Conservation (phyloP, 305 asterid genomes). For the Fraxinus ornus region DNA sequence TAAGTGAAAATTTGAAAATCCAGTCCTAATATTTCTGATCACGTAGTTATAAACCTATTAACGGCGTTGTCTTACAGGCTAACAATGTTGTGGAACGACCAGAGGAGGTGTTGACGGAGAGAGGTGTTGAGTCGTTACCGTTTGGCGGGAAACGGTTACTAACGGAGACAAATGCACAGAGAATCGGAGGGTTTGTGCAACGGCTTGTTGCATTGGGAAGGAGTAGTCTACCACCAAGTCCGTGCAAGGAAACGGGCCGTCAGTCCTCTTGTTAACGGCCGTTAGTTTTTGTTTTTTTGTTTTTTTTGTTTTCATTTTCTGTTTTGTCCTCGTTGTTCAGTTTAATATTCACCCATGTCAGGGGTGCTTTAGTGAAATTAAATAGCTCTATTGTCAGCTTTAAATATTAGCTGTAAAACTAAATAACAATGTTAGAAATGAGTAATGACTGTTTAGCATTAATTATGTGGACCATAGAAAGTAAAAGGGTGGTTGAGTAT, state of each 20-base stretch:
- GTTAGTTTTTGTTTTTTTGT: too few relatives aligned
- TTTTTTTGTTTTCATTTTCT: not conserved
- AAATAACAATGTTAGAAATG: slow-evolving; percentile 23
- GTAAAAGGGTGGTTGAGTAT: too few relatives aligned
- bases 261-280: slow-evolving; percentile 72
- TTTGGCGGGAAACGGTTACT: slow-evolving; percentile 89
- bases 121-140: slow-evolving; percentile 73
- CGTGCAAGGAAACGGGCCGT: slow-evolving; percentile 81
- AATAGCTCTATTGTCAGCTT: slow-evolving; percentile 40
- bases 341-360: slow-evolving; percentile 36
- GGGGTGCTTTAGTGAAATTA: slow-evolving; percentile 36
- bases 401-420: slow-evolving; percentile 32
- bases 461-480: slow-evolving; percentile 23
- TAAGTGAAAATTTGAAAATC: too few relatives aligned
- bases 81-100: slow-evolving; percentile 43
- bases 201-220: slow-evolving; percentile 71
- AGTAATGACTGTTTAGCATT: slow-evolving; percentile 24
- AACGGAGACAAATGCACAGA: slow-evolving; percentile 82
- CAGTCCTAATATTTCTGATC: not conserved
- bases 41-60: not conserved
- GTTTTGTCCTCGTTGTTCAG: slow-evolving; percentile 17
- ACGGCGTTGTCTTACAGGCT: slow-evolving; percentile 39
- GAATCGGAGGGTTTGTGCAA: slow-evolving; percentile 69
- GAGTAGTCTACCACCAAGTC: slow-evolving; percentile 81
- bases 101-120: slow-evolving; percentile 56